phyloP scores from a whole-genome alignment of 176 grass and related monocot species.

The Avena insularis region DNA sequence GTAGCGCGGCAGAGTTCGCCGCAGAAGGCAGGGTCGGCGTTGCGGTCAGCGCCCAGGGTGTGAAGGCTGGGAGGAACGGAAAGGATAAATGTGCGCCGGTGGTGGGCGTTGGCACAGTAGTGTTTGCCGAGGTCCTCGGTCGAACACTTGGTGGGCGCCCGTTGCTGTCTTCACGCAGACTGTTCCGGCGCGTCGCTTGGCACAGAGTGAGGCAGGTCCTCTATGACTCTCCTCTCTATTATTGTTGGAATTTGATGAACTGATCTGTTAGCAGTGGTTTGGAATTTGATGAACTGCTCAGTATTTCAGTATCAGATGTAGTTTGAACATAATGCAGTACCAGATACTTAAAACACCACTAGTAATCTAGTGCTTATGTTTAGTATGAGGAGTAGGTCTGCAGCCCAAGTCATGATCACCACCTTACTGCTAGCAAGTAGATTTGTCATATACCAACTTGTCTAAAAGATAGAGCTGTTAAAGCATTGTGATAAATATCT shows the following conservation, averaged over 20 bases:
- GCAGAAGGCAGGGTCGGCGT: constrained; percentile 62
- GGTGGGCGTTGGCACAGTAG: constrained; percentile 60
- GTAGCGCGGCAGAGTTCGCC: constrained; percentile 49
- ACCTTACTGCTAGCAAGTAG: background rate
- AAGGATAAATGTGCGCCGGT: constrained; percentile 46
- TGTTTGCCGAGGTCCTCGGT: constrained; percentile 81
- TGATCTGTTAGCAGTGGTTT: background rate
- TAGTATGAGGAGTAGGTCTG: background rate
- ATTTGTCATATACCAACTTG: background rate
- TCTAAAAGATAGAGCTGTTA: constrained; percentile 29
- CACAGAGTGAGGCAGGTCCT: constrained; percentile 97
- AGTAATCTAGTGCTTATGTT: background rate
- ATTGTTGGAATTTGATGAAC: constrained; percentile 33
- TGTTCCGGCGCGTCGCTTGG: constrained; percentile 82
- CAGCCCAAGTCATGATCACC: background rate
- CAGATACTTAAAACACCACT: constrained; percentile 1
- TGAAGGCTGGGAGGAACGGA: constrained; percentile 21
- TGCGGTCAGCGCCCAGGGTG: constrained; percentile 32
- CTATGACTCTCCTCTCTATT: constrained; percentile 52
- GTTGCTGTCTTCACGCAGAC: constrained; percentile 73
- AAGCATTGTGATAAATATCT: constrained; percentile 6
- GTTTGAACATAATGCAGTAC: background rate
- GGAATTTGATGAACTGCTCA: background rate
- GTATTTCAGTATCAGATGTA: background rate
- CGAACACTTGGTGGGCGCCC: constrained; percentile 82